These are phyloP conservation scores for Russula abietina DNA, from an alignment of 768 basidiomycete species.

Conservation along the genomic window DNA sequence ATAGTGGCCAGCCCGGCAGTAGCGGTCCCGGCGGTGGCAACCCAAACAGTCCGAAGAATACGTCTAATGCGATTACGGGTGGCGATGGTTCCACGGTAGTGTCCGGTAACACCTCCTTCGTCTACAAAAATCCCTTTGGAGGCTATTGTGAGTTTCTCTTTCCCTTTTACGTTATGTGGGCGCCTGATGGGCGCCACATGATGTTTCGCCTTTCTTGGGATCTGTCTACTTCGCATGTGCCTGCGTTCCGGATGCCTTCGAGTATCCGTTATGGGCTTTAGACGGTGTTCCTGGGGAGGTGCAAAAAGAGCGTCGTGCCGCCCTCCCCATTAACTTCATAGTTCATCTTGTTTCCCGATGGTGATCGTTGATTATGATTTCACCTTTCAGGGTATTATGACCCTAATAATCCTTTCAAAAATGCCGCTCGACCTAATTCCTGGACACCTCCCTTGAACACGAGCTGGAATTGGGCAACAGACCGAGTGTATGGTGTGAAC, in stretches of 20 bases:
- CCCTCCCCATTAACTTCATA: neutral
- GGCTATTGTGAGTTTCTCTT: slow-evolving; percentile 35
- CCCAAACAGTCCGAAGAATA: neutral
- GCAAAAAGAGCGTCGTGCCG: neutral
- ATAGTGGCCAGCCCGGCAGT: too few species aligned
- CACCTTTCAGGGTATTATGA: slow-evolving; percentile 52
- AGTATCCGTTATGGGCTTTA: neutral
- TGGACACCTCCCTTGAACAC: slow-evolving; percentile 80
- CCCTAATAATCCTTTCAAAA: slow-evolving; percentile 70
- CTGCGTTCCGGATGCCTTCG: neutral
- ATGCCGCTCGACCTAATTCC: slow-evolving; percentile 66
- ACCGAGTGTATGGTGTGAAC: slow-evolving; percentile 63
- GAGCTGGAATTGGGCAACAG: slow-evolving; percentile 62
- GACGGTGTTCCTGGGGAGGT: neutral
- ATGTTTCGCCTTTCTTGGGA: neutral
- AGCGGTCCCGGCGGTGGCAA: neutral
- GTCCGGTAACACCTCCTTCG: slow-evolving; percentile 40
- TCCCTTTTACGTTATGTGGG: neutral
- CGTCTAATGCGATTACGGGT: slow-evolving; percentile 16
- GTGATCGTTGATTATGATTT: neutral
- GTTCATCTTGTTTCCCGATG: neutral
- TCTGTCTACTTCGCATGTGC: neutral
- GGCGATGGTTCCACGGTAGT: slow-evolving; percentile 29
- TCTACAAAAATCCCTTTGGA: slow-evolving; percentile 43
- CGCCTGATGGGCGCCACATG: neutral